Base-by-base conservation (phyloP, 176 grass and related monocot species). In the Carex myosuroides region DNA sequence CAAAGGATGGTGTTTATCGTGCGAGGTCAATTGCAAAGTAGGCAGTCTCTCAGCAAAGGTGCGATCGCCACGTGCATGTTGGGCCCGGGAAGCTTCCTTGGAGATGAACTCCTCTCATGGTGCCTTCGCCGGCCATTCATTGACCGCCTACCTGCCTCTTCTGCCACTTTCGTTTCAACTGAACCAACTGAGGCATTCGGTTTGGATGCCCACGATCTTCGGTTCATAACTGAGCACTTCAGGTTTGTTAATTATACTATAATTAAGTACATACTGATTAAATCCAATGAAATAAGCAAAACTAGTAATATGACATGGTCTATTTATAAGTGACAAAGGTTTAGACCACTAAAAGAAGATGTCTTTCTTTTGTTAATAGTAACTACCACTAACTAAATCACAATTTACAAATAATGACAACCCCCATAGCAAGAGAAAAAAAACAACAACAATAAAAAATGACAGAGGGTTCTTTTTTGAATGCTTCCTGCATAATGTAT, bases 21-120 rank as follows among this genome's bases (percentile, higher is more conserved):
- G 59, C 89, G 89, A 37, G 96, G 96, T 5, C 87, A 85, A 41
- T 81, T 98, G 41, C 83, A 86, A 79, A 98, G 96, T 83, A 91
- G 73, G 46, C 96, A 95, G 84, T 88, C 85, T 74, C 92, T 95
- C 58, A 89, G 84, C 69, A 95, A 95, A 85, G 96, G 93, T 78
- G 87, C 88, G 71, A 88, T 98, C 64, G 93, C 96, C 4, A 93
- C 91, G 8, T 91, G 91, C 88, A 85, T 89, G 73, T 86, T 95
- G 9, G 87, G 86, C 2, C 88, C 85, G 0, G 96, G 96, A 8
- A 98, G 60, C 82, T 98, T 98, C 85, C 91, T 98, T 14, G 96
- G 96, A 62, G 96, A 98, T 83, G 96, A 98, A 84, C 96, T 98
- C 46, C 93, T 98, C 62, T 93, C 93, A 24, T 98, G 93, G 96